Evolutionary conservation across 2,329 filamentous ascomycete species (phyloP), one percentile per base, ranked within the genome.

Genomic region (Penicillium sp.): DNA sequence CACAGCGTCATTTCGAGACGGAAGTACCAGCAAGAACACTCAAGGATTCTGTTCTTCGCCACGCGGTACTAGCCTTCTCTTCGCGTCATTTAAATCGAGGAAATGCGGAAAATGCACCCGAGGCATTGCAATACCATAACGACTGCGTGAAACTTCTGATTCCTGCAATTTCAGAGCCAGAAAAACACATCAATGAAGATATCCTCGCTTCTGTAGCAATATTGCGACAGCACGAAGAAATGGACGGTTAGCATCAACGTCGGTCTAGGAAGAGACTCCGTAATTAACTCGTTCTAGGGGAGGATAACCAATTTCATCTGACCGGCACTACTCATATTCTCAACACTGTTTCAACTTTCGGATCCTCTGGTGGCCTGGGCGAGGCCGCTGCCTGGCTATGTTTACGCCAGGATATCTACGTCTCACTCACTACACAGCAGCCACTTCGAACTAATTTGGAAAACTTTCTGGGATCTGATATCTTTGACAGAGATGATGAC

Each of bases 331-430:
- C 68, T 5, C 68, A 65, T 21, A 68, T 76, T 3, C 59, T 75
- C n/a, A 71, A 70, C 29, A 68, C 70, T 1, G 66, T 75, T 9
- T 71, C 72, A 1, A 67, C 63, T 2, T 73, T 75, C 48, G 72
- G 71, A 5, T 68, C 68, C 1, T 73, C 70, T 0, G 72, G 73
- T n/a, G 73, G 73, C 5, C 58, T 75, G 3, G 68, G 70, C 0
- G 73, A 75, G 51, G 71, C 72, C 8, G 71, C 72, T n/a, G 71
- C 70, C 18, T 75, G 73, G 73, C 63, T 74, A 18, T 71, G 69
- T 23, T 58, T 76, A 1, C 66, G 73, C n/a, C 70, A 75, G 48
- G 71, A 74, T 49, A 72, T 76, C 14, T 74, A 75, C 51, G 62
- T 73, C 8, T 70, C 69, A 0, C 61, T 76, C 11, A 69, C 64